Conservation (phyloP, 2,329 filamentous ascomycete species). For the Plectosphaerella cucumerina region DNA sequence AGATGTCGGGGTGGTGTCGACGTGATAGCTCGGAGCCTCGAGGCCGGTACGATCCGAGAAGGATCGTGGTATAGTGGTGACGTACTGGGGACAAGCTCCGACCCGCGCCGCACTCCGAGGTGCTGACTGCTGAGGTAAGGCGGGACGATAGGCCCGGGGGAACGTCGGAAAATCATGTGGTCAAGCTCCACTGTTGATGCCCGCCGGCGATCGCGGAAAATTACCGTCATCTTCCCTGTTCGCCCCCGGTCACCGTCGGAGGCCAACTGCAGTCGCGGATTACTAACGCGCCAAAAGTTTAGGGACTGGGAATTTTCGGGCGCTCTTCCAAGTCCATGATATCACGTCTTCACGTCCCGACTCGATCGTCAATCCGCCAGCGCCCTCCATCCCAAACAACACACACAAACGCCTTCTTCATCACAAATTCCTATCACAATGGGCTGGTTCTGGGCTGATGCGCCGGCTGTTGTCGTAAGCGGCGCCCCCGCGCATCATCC, state of each 20-base stretch:
- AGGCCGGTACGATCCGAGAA: background rate
- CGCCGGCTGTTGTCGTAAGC: constrained; percentile 23
- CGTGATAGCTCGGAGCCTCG: background rate
- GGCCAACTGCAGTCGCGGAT: background rate
- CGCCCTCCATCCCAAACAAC: too few species aligned
- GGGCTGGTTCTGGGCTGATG: constrained; percentile 63
- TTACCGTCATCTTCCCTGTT: background rate
- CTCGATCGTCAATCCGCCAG: too few species aligned
- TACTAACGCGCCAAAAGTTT: constrained; percentile 1
- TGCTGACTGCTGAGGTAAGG: too few species aligned
- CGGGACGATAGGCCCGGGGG: constrained; percentile 14
- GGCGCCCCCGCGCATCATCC: constrained; percentile 17
- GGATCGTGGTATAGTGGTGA: background rate
- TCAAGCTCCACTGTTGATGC: too few species aligned
- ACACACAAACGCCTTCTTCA: too few species aligned
- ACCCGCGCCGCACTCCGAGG: too few species aligned
- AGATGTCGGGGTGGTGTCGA: background rate
- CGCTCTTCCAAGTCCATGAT: background rate
- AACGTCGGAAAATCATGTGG: constrained; percentile 22
- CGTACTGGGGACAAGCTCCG: background rate
- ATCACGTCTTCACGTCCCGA: background rate
- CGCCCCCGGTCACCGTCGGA: too few species aligned
- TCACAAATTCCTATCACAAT: constrained; percentile 26
- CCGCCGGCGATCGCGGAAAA: background rate
- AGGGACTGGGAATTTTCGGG: constrained; percentile 1